Evolutionary conservation across 139 green algal species (phyloP).

Genomic region (Chlamydomonas sp.): DNA sequence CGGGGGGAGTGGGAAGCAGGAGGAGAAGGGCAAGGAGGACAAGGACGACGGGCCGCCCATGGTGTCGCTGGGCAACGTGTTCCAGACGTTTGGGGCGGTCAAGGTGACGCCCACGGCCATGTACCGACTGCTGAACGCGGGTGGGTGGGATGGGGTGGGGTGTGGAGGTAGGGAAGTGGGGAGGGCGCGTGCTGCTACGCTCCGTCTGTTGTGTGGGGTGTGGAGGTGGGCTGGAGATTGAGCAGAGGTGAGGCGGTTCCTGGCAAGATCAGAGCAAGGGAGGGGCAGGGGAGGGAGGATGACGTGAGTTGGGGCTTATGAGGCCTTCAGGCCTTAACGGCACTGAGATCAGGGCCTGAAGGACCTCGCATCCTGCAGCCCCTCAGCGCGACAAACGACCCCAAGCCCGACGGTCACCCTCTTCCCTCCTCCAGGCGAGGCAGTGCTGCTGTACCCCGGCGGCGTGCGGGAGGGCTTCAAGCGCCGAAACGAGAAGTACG

Average conservation of each 20-base stretch:
- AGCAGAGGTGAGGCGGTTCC: too few relatives aligned
- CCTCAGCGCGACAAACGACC: constrained; percentile 67
- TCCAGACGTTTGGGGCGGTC: constrained; percentile 91
- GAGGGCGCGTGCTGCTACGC: too few relatives aligned
- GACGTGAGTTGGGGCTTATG: too few relatives aligned
- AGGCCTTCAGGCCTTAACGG: too few relatives aligned
- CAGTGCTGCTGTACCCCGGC: constrained; percentile 91
- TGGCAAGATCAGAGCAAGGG: too few relatives aligned
- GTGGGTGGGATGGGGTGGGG: background rate
- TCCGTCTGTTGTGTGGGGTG: too few relatives aligned
- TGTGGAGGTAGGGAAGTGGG: background rate
- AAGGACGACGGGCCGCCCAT: background rate
- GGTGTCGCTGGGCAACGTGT: constrained; percentile 49
- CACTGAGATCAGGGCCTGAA: background rate
- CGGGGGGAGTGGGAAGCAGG: background rate
- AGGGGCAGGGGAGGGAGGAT: too few relatives aligned
- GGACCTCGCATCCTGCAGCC: constrained; percentile 10
- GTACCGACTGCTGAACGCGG: constrained; percentile 32
- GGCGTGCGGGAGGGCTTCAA: constrained; percentile 77
- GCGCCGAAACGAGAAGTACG: constrained; percentile 84
- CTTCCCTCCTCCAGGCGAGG: constrained; percentile 72
- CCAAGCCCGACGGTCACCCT: constrained; percentile 65
- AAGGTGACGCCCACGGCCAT: constrained; percentile 43
- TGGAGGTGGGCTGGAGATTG: too few relatives aligned
- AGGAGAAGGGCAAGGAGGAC: background rate